phyloP scores from a whole-genome alignment of 2,329 filamentous ascomycete species.

The Blastomyces parvus region DNA sequence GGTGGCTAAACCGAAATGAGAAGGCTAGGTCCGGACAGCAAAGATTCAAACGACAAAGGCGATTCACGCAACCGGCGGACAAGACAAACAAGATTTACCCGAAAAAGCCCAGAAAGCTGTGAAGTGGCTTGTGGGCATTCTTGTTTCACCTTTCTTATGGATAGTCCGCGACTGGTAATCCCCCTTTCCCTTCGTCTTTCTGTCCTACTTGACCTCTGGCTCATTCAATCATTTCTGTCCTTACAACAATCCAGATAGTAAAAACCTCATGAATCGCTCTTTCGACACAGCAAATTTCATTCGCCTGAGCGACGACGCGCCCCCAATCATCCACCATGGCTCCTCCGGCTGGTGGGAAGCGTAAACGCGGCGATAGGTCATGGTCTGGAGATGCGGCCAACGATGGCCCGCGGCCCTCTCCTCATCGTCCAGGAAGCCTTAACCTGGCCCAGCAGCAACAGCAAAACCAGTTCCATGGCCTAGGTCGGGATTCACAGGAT shows the following conservation, averaged over 20 bases:
- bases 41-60: not conserved
- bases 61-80: not conserved
- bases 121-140: not conserved
- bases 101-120: not conserved
- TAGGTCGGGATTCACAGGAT: constrained; percentile 30
- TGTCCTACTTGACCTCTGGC: not conserved
- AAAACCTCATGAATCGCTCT: constrained; percentile 25
- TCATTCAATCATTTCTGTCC: not conserved
- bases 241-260: not conserved
- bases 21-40: not conserved
- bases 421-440: constrained; percentile 39
- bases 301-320: constrained; percentile 22
- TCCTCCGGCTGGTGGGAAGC: constrained; percentile 43
- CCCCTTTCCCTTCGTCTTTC: not conserved
- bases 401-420: constrained; percentile 36
- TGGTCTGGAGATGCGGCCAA: constrained; percentile 35
- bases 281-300: constrained; percentile 21
- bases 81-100: constrained; percentile 3
- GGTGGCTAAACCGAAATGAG: constrained; percentile 11
- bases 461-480: constrained; percentile 25
- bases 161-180: constrained; percentile 2
- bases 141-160: constrained; percentile 1
- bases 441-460: constrained; percentile 46
- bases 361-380: constrained; percentile 43
- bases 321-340: constrained; percentile 37